Conservation (phyloP, 2,329 filamentous ascomycete genomes). For the Fusarium siculi region DNA sequence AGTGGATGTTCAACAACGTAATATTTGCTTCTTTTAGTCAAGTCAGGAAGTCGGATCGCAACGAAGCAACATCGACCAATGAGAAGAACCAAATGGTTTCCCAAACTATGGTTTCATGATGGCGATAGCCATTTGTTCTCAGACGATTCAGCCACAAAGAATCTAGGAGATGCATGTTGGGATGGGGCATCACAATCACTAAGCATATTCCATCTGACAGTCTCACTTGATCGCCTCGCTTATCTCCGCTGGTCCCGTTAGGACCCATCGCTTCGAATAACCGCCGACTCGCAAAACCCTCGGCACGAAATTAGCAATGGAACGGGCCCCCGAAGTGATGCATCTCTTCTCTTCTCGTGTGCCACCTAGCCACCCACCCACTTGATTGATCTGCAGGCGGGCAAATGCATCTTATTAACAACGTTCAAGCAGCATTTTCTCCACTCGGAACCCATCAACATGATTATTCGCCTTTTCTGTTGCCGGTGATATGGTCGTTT, state of each 20-base stretch:
- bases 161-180: background rate
- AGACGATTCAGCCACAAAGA: background rate
- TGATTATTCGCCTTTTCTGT: slow-evolving; percentile 25
- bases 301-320: slow-evolving; percentile 32
- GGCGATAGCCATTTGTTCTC: background rate
- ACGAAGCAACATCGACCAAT: background rate
- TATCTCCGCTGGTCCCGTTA: slow-evolving; percentile 25
- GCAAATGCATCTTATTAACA: slow-evolving; percentile 37
- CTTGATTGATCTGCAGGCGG: slow-evolving; percentile 40
- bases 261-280: slow-evolving; percentile 20
- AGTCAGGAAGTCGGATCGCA: background rate
- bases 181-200: background rate
- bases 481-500: background rate
- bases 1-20: background rate
- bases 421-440: slow-evolving; percentile 36
- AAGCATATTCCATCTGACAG: slow-evolving; percentile 11
- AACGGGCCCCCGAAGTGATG: slow-evolving; percentile 21
- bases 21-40: slow-evolving; percentile 12
- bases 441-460: slow-evolving; percentile 35
- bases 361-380: slow-evolving; percentile 36
- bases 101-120: slow-evolving; percentile 7
- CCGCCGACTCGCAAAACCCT: slow-evolving; percentile 18
- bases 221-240: slow-evolving; percentile 34
- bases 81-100: background rate
- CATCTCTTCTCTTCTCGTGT: slow-evolving; percentile 37